Conservation (phyloP, 1,284 basidiomycete genomes). For the Taiwanofungus camphoratus region DNA sequence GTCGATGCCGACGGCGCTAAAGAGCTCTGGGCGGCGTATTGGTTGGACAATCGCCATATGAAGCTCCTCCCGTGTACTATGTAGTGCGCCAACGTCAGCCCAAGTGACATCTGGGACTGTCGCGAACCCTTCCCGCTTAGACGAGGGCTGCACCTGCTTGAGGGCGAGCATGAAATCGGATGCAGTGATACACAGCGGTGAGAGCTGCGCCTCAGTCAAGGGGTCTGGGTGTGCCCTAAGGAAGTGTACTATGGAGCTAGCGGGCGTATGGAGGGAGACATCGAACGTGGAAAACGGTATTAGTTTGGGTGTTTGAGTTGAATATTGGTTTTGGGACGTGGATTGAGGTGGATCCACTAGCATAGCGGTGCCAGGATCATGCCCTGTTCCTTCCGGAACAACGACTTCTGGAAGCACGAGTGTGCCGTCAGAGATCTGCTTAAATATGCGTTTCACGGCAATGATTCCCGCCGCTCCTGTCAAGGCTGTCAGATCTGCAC, state of each 20-base stretch:
- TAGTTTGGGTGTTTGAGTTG: slow-evolving; percentile 20
- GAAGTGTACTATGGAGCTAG: slow-evolving; percentile 83
- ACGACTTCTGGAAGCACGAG: slow-evolving; percentile 45
- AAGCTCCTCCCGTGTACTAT: slow-evolving; percentile 82
- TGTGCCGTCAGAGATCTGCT: slow-evolving; percentile 69
- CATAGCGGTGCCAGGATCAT: slow-evolving; percentile 42
- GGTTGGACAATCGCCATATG: slow-evolving; percentile 98
- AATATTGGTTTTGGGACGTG: slow-evolving; percentile 2
- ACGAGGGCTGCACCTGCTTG: slow-evolving; percentile 87
- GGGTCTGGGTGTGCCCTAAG: slow-evolving; percentile 81
- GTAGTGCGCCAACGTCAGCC: slow-evolving; percentile 92
- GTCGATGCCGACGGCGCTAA: slow-evolving; percentile 81
- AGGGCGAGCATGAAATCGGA: slow-evolving; percentile 80
- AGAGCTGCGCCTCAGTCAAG: slow-evolving; percentile 72
- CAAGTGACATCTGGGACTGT: slow-evolving; percentile 95
- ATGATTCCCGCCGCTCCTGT: slow-evolving; percentile 94
- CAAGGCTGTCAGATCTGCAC: slow-evolving; percentile 88
- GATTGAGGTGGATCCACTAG: slow-evolving; percentile 35
- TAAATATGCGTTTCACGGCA: slow-evolving; percentile 95
- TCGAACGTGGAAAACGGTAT: slow-evolving; percentile 38
- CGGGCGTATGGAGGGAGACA: slow-evolving; percentile 36
- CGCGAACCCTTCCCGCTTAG: slow-evolving; percentile 96
- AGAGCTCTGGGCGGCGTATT: slow-evolving; percentile 86
- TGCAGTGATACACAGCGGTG: slow-evolving; percentile 74
- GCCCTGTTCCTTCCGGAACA: neutral